Conservation (phyloP, 108 stramenopile species). For the Epithemia pelagica region DNA sequence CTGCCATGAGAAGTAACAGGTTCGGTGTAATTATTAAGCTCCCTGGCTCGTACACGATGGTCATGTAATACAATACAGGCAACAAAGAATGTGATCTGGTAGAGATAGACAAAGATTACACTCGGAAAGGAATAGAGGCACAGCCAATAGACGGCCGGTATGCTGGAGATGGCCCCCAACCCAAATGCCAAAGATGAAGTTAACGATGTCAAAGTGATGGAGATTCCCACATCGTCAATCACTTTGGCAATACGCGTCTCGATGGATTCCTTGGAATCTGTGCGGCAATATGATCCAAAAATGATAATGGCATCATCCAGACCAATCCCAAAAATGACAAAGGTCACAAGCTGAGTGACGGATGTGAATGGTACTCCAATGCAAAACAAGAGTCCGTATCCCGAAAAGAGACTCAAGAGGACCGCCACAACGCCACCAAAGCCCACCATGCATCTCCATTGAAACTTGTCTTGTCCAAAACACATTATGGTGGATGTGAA, state of each 20-base stretch:
- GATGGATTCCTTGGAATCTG: slow-evolving; percentile 1
- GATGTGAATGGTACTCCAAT: slow-evolving; percentile 23
- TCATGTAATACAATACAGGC: too few relatives aligned
- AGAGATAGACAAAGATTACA: slow-evolving; percentile 8
- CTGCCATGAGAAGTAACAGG: too few relatives aligned
- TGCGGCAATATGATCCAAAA: too few relatives aligned
- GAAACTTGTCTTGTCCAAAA: slow-evolving; percentile 15
- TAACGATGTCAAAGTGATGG: slow-evolving; percentile 24
- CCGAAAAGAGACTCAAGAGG: too few relatives aligned
- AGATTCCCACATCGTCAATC: slow-evolving; percentile 16
- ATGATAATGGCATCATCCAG: slow-evolving; percentile 27
- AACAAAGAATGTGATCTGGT: too few relatives aligned
- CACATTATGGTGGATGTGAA: slow-evolving; percentile 17
- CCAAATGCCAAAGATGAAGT: slow-evolving; percentile 26
- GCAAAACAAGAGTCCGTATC: slow-evolving; percentile 15
- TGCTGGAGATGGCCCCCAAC: too few relatives aligned
- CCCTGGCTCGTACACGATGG: slow-evolving; percentile 8
- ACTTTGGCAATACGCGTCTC: slow-evolving; percentile 19
- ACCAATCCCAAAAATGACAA: too few relatives aligned
- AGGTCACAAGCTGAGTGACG: slow-evolving; percentile 21
- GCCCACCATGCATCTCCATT: slow-evolving; percentile 13
- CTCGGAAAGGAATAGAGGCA: slow-evolving; percentile 22
- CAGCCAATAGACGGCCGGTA: slow-evolving; percentile 9
- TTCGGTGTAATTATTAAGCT: too few relatives aligned
- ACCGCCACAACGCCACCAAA: too few relatives aligned